Percentiles rank a stretch among this genome's conserved stretches.
Conservation (phyloP, 441 rosid genomes). For the Pelargonium cotyledonis region DNA sequence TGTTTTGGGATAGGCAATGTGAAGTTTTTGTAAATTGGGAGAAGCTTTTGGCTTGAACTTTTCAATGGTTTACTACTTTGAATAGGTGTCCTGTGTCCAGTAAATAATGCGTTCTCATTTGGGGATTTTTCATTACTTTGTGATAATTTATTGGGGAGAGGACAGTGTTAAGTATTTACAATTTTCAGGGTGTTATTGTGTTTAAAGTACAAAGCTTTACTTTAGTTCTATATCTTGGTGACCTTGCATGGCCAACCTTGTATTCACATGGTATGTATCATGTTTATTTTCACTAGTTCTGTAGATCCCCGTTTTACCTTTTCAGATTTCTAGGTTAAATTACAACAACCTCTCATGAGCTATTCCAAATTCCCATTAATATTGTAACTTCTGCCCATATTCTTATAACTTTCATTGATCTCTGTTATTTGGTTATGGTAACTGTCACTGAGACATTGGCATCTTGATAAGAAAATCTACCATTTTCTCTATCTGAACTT, state of each 20-base stretch:
- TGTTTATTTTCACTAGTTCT: not conserved
- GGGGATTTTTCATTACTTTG: slow-evolving; percentile 1
- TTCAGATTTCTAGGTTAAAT: not conserved
- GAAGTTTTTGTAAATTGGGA: slow-evolving; percentile 1
- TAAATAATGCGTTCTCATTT: slow-evolving; percentile 1
- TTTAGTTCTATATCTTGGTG: not conserved
- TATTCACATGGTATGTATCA: not conserved
- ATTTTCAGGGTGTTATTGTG: not conserved
- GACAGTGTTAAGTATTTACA: not conserved
- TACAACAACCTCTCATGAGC: not conserved
- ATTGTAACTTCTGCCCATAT: not conserved
- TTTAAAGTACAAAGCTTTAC: not conserved
- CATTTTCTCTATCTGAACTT: not conserved
- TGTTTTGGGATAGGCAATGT: not conserved
- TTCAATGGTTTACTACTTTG: not conserved
- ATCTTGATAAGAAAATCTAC: not conserved
- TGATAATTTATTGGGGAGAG: not conserved
- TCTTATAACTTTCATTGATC: not conserved
- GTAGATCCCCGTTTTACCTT: not conserved
- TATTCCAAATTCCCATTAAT: not conserved
- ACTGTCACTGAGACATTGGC: not conserved
- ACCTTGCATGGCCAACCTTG: not conserved
- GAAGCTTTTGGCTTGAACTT: not conserved
- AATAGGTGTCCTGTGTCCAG: not conserved
- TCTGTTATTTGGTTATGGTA: not conserved